Evolutionary conservation across 352 stramenopile genomes (phyloP), one percentile per base, ranked within the genome.

Genomic region (Globisporangium ultimum): DNA sequence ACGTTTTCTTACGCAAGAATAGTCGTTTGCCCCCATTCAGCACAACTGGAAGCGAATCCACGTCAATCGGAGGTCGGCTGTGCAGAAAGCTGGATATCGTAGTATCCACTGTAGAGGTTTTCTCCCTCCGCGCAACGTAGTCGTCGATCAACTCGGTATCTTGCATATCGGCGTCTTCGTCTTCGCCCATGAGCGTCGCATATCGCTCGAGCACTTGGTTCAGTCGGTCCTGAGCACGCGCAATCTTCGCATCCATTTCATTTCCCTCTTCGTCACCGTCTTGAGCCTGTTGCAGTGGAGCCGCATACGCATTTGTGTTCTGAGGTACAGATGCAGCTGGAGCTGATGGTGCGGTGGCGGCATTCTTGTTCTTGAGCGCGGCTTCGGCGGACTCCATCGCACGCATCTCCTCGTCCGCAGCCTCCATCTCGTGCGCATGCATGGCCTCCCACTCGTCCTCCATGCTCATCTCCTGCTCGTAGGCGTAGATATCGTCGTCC

Each of bases 371-470:
- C 34, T 43, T 28, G 46, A n/a, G 24, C 32, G 54, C 54, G n/a
- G 42, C 64, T 64, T 84, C 70, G 17, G 74, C 80, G 28, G 63
- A 66, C 59, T 86, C 76, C 78, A 88, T 81, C 11, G 68, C 76
- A 11, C 53, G 65, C 56, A 89, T 71, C 67, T 78, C 78, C 49
- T 91, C 84, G 51, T 91, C 74, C 0, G 70, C 76, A 8, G 80
- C 82, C 65, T 95, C 87, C 69, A 95, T 87, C 61, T 91, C 84
- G 51, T 89, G 72, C 18, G 69, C 76, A 42, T 93, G 81, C 74
- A 91, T 89, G n/a, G 66, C 60, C 53, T 95, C 86, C 86, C 86
- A 95, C 64, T 96, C 85, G 48, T 94, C 84, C 60, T 76, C 67
- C 61, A 86, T 79, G 28, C 83, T 55, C 42, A 91, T 62, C 70